A percentile compares a stretch with the other conserved stretches of the same genome.
Evolutionary conservation across 768 basidiomycete species (phyloP).

Genomic region (Lentinula sp.): DNA sequence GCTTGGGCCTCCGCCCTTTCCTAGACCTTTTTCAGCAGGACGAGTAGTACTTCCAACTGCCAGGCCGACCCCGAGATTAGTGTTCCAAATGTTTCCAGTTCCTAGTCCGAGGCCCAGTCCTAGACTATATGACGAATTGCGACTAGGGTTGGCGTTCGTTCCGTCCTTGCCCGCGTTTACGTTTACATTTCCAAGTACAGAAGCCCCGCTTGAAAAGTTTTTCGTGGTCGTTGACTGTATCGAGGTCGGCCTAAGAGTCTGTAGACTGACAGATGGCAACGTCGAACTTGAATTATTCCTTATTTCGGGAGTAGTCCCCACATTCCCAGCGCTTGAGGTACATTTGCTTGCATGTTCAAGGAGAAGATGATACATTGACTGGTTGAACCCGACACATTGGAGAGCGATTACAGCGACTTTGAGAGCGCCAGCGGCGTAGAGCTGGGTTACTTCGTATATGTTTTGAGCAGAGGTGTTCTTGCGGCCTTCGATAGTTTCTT

Average conservation of each 20-base stretch:
- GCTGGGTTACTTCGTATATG: conserved; percentile 65
- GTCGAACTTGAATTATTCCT: conserved; percentile 18
- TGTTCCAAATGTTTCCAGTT: conserved; percentile 7
- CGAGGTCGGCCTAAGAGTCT: background rate
- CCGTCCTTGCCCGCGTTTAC: no score
- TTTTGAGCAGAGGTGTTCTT: conserved; percentile 79
- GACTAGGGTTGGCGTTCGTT: conserved; percentile 1
- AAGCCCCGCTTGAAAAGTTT: conserved; percentile 7
- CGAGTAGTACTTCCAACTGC: conserved; percentile 12
- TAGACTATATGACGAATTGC: background rate
- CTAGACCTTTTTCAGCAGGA: no score
- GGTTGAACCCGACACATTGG: conserved; percentile 74
- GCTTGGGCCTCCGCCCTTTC: background rate
- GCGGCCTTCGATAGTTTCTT: conserved; percentile 63
- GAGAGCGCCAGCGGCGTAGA: conserved; percentile 68
- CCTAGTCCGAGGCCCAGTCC: conserved; percentile 7
- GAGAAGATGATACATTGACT: conserved; percentile 55
- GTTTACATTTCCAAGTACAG: background rate
- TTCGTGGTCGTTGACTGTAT: conserved; percentile 2
- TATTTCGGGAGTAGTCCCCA: background rate
- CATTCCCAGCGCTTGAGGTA: conserved; percentile 10
- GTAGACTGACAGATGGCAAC: background rate
- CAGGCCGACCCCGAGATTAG: conserved; percentile 10
- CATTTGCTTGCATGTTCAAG: conserved; percentile 58
- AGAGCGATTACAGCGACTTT: conserved; percentile 69